Evolutionary conservation across 1,284 basidiomycete species (phyloP), one percentile per base, ranked within the genome.

Genomic region (Cutaneotrichosporon sp.): DNA sequence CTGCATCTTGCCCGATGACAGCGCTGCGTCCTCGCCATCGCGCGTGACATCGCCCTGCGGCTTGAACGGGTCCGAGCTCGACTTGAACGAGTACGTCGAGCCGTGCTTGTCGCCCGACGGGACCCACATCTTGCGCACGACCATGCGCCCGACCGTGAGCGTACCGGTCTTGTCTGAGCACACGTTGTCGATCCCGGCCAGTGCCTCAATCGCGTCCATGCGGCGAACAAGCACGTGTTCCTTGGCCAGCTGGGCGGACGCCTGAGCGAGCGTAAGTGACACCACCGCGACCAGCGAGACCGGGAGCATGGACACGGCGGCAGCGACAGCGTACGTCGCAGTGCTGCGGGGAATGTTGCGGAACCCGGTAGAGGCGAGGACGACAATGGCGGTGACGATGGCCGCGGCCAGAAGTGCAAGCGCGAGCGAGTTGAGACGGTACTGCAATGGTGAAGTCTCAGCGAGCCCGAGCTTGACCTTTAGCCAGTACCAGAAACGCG

Each of bases 101-200:
- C 81, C 81, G 30, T 60, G 56, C 13, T 59, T 52, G 8, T 74
- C 70, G 49, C 63, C 53, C 8, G 69, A 63, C 5, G 85, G 84
- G 1, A 87, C 72, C 85, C 85, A 87, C 56, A 85, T 82, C 65
- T 85, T 85, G n/a, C 84, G 83, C 34, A 86, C 83, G 11, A 86
- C 84, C 82, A 83, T 80, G 64, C 75, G 81, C 6, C 85, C 85
- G 75, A 76, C 80, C 0, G 87, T 88, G n/a, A 88, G 78, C 0
- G 87, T 88, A 31, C 87, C 87, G 2, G 86, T 87, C 78, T 87
- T 87, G 76, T 87, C 86, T 21, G 84, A 86, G 73, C 86, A 88
- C 63, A 87, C 84, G 71, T 86, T 85, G 56, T 86, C 84, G 7
- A 87, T 84, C 49, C 84, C 83, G 2, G 84, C 84, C n/a, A 88